A percentile compares a stretch with the other conserved stretches of the same genome.
These are phyloP conservation scores for Claviceps quebecensis DNA, from an alignment of 2,329 filamentous ascomycete species.

Conservation along the genomic window DNA sequence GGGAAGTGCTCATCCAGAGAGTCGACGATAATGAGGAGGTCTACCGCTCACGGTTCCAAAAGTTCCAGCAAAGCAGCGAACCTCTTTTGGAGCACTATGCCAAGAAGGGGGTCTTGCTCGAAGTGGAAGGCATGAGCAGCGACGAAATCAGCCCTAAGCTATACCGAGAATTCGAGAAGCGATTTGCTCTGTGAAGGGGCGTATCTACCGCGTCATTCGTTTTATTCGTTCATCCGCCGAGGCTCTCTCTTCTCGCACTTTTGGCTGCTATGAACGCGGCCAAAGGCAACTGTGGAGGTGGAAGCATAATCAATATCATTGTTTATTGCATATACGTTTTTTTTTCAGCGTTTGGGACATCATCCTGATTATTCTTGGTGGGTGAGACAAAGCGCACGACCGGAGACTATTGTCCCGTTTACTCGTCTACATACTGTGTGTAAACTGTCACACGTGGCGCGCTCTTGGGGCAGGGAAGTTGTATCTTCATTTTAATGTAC, in stretches of 20 bases:
- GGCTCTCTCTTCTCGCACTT: too few species aligned
- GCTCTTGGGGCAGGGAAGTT: not conserved
- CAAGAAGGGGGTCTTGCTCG: conserved; percentile 68
- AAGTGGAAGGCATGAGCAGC: conserved; percentile 76
- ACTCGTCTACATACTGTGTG: not conserved
- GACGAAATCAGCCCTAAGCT: conserved; percentile 93
- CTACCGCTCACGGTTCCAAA: conserved; percentile 65
- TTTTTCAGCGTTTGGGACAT: not conserved
- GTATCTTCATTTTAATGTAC: not conserved
- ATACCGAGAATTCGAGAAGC: conserved; percentile 64
- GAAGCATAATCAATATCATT: not conserved
- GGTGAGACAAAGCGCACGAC: not conserved
- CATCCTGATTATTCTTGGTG: not conserved
- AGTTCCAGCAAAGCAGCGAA: conserved; percentile 77
- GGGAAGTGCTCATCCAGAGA: conserved; percentile 69
- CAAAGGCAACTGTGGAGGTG: not conserved
- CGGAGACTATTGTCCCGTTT: too few species aligned
- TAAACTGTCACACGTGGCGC: not conserved
- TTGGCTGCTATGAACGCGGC: not conserved
- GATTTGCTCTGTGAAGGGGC: conserved; percentile 37
- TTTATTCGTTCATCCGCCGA: too few species aligned
- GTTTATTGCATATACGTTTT: not conserved
- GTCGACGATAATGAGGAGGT: conserved; percentile 78
- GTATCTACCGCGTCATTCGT: not conserved
- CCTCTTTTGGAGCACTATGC: conserved; percentile 84